Evolutionary conservation across 495 filamentous ascomycete genomes (phyloP).

Genomic region (Astrocystis sublimbata): DNA sequence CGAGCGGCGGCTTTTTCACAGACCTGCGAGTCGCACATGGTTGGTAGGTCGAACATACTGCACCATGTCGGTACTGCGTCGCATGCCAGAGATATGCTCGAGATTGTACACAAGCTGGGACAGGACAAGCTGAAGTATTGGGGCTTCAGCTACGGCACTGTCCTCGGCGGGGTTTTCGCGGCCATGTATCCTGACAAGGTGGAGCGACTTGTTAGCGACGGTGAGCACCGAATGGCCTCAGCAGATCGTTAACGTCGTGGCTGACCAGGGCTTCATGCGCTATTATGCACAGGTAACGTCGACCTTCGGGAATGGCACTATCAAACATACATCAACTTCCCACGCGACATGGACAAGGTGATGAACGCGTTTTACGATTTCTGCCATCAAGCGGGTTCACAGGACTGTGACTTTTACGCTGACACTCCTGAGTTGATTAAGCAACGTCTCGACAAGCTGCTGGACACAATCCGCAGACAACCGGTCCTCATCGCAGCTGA

Average conservation of each 20-base stretch:
- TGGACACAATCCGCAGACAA: slow-evolving; percentile 45
- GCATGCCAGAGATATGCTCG: slow-evolving; percentile 46
- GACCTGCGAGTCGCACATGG: slow-evolving; percentile 34
- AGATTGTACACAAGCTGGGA: slow-evolving; percentile 39
- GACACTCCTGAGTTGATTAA: slow-evolving; percentile 44
- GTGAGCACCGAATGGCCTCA: slow-evolving; percentile 26
- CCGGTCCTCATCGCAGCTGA: slow-evolving; percentile 49
- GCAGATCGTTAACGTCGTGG: background rate
- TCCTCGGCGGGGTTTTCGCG: slow-evolving; percentile 54
- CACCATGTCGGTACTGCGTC: slow-evolving; percentile 41
- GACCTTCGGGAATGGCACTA: slow-evolving; percentile 51
- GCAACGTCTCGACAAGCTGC: slow-evolving; percentile 41
- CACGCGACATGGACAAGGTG: slow-evolving; percentile 55
- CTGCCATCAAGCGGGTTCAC: slow-evolving; percentile 53
- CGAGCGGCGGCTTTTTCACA: slow-evolving; percentile 39
- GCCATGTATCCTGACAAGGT: slow-evolving; percentile 52
- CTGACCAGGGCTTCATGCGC: background rate
- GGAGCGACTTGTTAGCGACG: slow-evolving; percentile 51
- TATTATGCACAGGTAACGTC: slow-evolving; percentile 31
- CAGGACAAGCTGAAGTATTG: slow-evolving; percentile 52
- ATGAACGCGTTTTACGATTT: slow-evolving; percentile 55
- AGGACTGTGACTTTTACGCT: slow-evolving; percentile 49
- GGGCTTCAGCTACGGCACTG: slow-evolving; percentile 58
- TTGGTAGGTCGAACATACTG: slow-evolving; percentile 32
- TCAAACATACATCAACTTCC: slow-evolving; percentile 48